Conservation (phyloP, 306 rosid genomes). For the Betula pendula region DNA sequence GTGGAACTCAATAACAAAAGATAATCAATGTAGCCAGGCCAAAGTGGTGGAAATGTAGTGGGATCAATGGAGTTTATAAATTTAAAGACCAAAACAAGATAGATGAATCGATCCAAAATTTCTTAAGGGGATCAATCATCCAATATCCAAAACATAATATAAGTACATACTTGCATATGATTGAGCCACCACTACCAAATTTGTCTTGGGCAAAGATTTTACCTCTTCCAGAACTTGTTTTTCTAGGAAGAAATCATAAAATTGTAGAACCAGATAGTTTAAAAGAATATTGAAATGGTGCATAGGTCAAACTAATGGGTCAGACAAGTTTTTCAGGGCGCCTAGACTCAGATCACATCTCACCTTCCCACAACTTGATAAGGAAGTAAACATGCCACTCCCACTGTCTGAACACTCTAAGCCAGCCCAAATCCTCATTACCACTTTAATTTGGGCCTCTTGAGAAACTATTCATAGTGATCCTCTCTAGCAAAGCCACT, state of each 20-base stretch:
- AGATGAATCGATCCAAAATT: neutral
- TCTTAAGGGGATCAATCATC: neutral
- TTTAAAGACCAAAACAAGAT: neutral
- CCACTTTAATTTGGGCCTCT: neutral
- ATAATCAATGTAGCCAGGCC: neutral
- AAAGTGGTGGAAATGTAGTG: neutral
- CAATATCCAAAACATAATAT: neutral
- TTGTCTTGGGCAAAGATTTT: neutral
- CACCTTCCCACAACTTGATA: neutral
- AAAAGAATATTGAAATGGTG: neutral
- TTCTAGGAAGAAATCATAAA: neutral
- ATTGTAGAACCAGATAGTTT: neutral
- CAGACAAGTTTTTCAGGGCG: neutral
- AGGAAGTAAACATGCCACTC: neutral
- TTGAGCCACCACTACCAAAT: neutral
- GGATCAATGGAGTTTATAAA: neutral
- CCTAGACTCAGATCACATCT: neutral
- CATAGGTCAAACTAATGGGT: neutral
- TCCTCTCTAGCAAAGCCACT: neutral
- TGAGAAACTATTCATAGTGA: neutral
- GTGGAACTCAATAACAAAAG: neutral
- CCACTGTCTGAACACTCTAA: neutral
- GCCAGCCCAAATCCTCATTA: neutral
- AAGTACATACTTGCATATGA: neutral
- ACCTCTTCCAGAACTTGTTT: neutral